These are phyloP conservation scores for Nannizzia gypsea DNA, from an alignment of 2,329 filamentous ascomycete species.

Conservation along the genomic window DNA sequence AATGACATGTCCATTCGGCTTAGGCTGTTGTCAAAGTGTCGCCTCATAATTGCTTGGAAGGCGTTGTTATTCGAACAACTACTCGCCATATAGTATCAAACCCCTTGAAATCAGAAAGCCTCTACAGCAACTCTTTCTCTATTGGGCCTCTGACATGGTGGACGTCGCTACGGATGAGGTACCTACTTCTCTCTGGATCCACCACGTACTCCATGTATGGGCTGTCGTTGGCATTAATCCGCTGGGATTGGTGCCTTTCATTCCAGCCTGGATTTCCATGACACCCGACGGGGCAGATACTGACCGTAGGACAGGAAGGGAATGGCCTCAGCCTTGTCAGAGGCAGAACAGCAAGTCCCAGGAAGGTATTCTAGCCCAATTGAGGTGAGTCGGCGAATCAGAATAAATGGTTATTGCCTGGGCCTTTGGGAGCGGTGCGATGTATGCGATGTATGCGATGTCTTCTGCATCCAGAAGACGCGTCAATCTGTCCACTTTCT, in stretches of 20 bases:
- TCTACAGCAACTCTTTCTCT: background rate
- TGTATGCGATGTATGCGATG: background rate
- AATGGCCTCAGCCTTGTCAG: background rate
- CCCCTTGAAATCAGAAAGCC: background rate
- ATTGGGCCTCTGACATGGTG: background rate
- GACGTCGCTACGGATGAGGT: background rate
- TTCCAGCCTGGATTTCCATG: background rate
- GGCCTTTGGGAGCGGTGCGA: background rate
- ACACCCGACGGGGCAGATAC: background rate
- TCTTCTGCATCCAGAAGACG: background rate
- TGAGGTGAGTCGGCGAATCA: background rate
- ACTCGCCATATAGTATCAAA: background rate
- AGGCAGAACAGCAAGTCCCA: background rate
- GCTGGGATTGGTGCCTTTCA: background rate
- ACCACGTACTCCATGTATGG: background rate
- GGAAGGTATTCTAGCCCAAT: background rate
- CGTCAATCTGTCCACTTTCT: background rate
- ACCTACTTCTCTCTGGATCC: no score
- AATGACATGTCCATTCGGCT: background rate
- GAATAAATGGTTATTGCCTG: background rate
- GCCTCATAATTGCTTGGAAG: background rate
- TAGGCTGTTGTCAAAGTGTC: background rate
- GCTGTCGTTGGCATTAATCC: background rate
- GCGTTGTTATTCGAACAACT: background rate
- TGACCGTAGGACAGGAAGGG: background rate